Conservation (phyloP, 2,329 filamentous ascomycete species). For the Alternaria arbusti region DNA sequence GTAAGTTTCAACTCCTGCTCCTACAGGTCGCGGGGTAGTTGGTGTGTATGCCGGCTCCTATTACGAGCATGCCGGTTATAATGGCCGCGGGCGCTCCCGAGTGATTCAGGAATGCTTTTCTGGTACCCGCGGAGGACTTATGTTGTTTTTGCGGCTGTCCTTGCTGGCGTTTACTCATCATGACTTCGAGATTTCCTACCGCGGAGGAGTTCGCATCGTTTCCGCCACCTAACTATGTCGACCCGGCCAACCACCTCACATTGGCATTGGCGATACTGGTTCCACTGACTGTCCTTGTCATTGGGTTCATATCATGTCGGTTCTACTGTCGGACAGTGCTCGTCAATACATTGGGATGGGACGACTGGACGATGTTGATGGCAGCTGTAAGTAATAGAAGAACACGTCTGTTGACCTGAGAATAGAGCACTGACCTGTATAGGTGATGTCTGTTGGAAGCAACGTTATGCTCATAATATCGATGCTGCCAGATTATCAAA, state of each 20-base stretch:
- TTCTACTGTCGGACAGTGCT: conserved; percentile 35
- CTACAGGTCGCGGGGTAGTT: conserved; percentile 2
- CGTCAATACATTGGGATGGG: conserved; percentile 33
- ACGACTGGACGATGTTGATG: conserved; percentile 37
- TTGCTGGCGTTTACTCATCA: conserved; percentile 2
- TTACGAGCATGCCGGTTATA: conserved; percentile 8
- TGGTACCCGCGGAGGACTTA: neutral
- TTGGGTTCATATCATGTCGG: conserved; percentile 25
- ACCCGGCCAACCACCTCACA: conserved; percentile 30
- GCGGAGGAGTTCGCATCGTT: conserved; percentile 31
- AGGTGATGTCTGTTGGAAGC: conserved; percentile 30
- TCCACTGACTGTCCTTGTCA: conserved; percentile 27
- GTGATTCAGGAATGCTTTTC: conserved; percentile 1
- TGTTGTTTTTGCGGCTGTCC: neutral
- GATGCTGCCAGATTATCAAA: conserved; percentile 30
- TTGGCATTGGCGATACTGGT: conserved; percentile 32
- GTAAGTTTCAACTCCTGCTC: conserved; percentile 8
- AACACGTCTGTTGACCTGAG: too few relatives aligned
- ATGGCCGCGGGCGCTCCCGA: conserved; percentile 10
- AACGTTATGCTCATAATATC: conserved; percentile 36
- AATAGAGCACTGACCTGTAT: neutral
- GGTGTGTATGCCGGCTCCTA: conserved; percentile 1
- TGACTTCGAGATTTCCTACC: conserved; percentile 37
- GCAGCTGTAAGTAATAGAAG: conserved; percentile 25
- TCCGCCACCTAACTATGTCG: conserved; percentile 38